phyloP scores from a whole-genome alignment of 2,329 filamentous ascomycete species.

The Alternaria incomplexa region DNA sequence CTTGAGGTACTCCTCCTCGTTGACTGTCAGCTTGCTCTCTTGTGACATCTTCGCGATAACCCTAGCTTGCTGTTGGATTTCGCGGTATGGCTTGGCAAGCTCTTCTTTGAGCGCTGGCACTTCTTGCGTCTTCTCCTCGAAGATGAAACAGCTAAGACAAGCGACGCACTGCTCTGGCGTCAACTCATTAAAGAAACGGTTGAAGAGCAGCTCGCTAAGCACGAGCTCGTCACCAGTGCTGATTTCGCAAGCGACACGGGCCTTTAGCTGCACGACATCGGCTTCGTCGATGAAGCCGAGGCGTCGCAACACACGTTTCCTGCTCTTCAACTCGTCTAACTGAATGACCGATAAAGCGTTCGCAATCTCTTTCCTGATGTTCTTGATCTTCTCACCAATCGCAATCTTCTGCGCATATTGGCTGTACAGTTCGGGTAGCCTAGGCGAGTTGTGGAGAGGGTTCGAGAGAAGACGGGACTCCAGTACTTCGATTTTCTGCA shows the following conservation, averaged over 20 bases:
- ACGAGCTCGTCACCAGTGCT: conserved; percentile 95
- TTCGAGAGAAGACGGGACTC: conserved; percentile 89
- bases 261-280: conserved; percentile 96
- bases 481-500: conserved; percentile 91
- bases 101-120: conserved; percentile 76
- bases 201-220: conserved; percentile 91
- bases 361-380: conserved; percentile 83
- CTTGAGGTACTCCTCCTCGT: conserved; percentile 91
- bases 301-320: conserved; percentile 92
- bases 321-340: conserved; percentile 92
- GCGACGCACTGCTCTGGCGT: conserved; percentile 86
- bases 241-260: conserved; percentile 96
- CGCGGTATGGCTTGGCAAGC: conserved; percentile 81
- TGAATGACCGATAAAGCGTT: conserved; percentile 88
- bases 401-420: conserved; percentile 84
- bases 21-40: conserved; percentile 92
- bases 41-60: conserved; percentile 91
- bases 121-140: conserved; percentile 92
- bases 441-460: conserved; percentile 87
- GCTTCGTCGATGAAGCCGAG: conserved; percentile 94
- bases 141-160: conserved; percentile 91
- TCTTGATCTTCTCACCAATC: conserved; percentile 79
- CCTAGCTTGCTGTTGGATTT: conserved; percentile 85
- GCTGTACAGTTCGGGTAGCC: conserved; percentile 82
- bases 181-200: conserved; percentile 97